phyloP scores from a whole-genome alignment of 768 basidiomycete species.

The Trametes sanguinea region DNA sequence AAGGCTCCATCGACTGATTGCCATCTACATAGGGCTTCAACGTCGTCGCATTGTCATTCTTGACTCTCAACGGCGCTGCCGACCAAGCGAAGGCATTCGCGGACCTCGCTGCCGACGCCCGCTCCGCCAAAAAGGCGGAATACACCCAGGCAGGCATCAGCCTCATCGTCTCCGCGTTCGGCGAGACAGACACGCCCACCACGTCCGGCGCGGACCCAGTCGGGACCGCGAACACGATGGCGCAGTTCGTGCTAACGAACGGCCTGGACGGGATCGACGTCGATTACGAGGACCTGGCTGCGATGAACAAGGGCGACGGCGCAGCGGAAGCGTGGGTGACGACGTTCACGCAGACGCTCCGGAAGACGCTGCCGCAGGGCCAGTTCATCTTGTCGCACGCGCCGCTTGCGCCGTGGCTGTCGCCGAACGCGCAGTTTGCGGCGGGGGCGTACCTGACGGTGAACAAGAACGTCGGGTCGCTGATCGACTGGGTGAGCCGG shows the following conservation, averaged over 20 bases:
- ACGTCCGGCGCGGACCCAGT: conserved; percentile 39
- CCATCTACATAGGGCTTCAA: conserved; percentile 20
- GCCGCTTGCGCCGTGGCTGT: conserved; percentile 32
- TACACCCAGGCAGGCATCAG: conserved; percentile 59
- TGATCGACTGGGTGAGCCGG: conserved; percentile 53
- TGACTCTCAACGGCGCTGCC: conserved; percentile 13
- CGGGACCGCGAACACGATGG: conserved; percentile 43
- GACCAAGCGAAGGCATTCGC: conserved; percentile 20
- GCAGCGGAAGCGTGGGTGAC: conserved; percentile 43
- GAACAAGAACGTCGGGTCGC: conserved; percentile 48
- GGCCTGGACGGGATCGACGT: conserved; percentile 57
- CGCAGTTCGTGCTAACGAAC: conserved; percentile 47
- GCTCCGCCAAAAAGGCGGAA: conserved; percentile 44
- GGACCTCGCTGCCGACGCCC: conserved; percentile 30
- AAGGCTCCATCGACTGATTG: too few relatives aligned
- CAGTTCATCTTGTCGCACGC: conserved; percentile 36
- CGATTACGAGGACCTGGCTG: conserved; percentile 60
- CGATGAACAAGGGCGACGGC: conserved; percentile 56
- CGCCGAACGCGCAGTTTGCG: conserved; percentile 29
- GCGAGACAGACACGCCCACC: conserved; percentile 47
- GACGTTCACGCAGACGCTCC: conserved; percentile 38
- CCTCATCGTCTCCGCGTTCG: conserved; percentile 58
- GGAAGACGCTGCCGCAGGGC: conserved; percentile 29
- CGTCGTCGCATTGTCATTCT: conserved; percentile 20
- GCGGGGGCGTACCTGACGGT: conserved; percentile 57